phyloP scores from a whole-genome alignment of 2,329 filamentous ascomycete genomes.

The Pezicula neosporulosa region DNA sequence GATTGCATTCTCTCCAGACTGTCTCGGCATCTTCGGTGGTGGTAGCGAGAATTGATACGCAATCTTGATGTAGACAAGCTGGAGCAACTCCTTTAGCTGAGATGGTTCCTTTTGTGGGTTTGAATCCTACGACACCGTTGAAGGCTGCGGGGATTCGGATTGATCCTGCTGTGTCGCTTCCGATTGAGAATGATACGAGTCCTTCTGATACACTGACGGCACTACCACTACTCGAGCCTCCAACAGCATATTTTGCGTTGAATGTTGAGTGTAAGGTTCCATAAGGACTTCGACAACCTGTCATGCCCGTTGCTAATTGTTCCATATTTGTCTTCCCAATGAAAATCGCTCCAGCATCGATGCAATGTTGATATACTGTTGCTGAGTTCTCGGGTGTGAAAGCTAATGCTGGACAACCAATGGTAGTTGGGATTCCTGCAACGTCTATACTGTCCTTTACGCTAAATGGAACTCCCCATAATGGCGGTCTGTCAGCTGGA shows the following conservation, averaged over 20 bases:
- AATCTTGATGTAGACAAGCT: slow-evolving; percentile 51
- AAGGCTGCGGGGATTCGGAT: slow-evolving; percentile 46
- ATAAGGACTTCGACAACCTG: slow-evolving; percentile 50
- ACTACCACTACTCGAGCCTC: slow-evolving; percentile 51
- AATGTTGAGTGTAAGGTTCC: slow-evolving; percentile 46
- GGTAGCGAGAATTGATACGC: slow-evolving; percentile 44
- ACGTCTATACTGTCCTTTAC: slow-evolving; percentile 48
- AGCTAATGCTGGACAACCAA: slow-evolving; percentile 41
- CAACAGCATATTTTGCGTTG: slow-evolving; percentile 44
- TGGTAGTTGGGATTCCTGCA: slow-evolving; percentile 40
- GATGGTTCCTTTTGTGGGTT: slow-evolving; percentile 46
- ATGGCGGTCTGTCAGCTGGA: slow-evolving; percentile 37
- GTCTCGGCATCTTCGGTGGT: slow-evolving; percentile 42
- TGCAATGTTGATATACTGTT: slow-evolving; percentile 40
- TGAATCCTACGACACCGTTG: slow-evolving; percentile 45
- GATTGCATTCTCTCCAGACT: slow-evolving; percentile 44
- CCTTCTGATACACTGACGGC: slow-evolving; percentile 46
- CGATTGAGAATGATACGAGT: slow-evolving; percentile 50
- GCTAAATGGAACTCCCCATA: slow-evolving; percentile 48
- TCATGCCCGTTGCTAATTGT: slow-evolving; percentile 52
- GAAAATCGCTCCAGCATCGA: slow-evolving; percentile 50
- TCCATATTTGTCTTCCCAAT: slow-evolving; percentile 55
- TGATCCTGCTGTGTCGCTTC: slow-evolving; percentile 50
- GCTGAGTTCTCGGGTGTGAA: slow-evolving; percentile 42
- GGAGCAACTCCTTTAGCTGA: slow-evolving; percentile 43